Evolutionary conservation across 2,329 filamentous ascomycete genomes (phyloP).

Genomic region (Calonectria pseudoturangicola): DNA sequence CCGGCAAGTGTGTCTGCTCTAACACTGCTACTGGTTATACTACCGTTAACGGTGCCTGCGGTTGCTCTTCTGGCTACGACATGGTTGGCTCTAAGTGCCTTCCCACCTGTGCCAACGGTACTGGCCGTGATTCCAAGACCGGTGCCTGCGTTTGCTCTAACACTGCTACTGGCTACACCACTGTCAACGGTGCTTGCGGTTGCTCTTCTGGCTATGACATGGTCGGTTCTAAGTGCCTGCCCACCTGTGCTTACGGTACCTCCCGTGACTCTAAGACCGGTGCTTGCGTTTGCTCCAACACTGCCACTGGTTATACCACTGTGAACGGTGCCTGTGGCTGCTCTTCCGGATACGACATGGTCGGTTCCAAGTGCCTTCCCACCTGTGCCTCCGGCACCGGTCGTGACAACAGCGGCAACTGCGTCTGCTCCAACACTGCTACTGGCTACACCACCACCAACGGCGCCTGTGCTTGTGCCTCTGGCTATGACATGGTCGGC

Average conservation of each 20-base stretch:
- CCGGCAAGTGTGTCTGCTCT: background rate
- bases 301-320: background rate
- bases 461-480: background rate
- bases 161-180: background rate
- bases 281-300: background rate
- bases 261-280: background rate
- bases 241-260: background rate
- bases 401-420: background rate
- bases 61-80: background rate
- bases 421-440: slow-evolving; percentile 1
- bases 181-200: background rate
- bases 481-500: background rate
- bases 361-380: background rate
- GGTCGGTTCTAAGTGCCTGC: background rate
- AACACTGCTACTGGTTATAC: background rate
- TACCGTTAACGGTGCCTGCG: background rate
- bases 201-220: background rate
- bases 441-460: background rate
- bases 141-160: slow-evolving; percentile 14
- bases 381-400: background rate
- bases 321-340: background rate
- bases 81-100: background rate
- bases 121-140: background rate
- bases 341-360: background rate
- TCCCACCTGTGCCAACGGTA: background rate